phyloP scores from a whole-genome alignment of 805 yeast species.

The Clavispora santaluciae region DNA sequence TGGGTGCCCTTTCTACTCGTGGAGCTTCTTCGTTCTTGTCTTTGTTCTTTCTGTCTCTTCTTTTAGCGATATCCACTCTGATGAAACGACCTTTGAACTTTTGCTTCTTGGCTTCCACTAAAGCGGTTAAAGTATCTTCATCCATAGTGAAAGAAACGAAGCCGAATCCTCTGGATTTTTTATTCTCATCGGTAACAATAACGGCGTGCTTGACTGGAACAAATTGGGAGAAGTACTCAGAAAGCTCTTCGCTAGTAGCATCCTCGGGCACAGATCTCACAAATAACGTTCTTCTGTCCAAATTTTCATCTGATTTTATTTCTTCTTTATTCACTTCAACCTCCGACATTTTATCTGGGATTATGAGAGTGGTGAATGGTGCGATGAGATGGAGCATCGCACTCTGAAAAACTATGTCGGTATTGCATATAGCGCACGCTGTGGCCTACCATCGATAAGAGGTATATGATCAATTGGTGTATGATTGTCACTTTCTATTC shows the following conservation, averaged over 20 bases:
- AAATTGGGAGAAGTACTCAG: slow-evolving; percentile 83
- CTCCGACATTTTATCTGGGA: slow-evolving; percentile 3
- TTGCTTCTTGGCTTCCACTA: slow-evolving; percentile 57
- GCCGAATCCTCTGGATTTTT: slow-evolving; percentile 89
- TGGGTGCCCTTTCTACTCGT: slow-evolving; percentile 16
- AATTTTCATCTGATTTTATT: slow-evolving; percentile 22
- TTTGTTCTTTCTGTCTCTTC: slow-evolving; percentile 72
- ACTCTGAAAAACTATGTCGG: neutral
- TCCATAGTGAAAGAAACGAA: slow-evolving; percentile 84
- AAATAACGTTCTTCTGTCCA: slow-evolving; percentile 66
- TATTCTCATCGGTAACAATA: slow-evolving; percentile 71
- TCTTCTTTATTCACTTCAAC: slow-evolving; percentile 1
- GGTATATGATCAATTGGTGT: no score
- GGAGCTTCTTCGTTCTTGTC: slow-evolving; percentile 8
- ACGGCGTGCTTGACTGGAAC: slow-evolving; percentile 96
- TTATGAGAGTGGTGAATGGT: neutral
- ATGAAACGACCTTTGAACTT: slow-evolving; percentile 65
- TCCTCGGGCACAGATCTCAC: slow-evolving; percentile 79
- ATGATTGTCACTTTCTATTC: neutral
- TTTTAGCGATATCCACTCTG: slow-evolving; percentile 82
- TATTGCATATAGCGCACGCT: neutral
- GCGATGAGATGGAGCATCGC: slow-evolving; percentile 1
- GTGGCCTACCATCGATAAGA: no score
- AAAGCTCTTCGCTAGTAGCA: slow-evolving; percentile 75
- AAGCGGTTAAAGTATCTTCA: slow-evolving; percentile 78